Evolutionary conservation across 2,329 filamentous ascomycete genomes (phyloP), one percentile per base, ranked within the genome.

Genomic region (Fusarium sp.): DNA sequence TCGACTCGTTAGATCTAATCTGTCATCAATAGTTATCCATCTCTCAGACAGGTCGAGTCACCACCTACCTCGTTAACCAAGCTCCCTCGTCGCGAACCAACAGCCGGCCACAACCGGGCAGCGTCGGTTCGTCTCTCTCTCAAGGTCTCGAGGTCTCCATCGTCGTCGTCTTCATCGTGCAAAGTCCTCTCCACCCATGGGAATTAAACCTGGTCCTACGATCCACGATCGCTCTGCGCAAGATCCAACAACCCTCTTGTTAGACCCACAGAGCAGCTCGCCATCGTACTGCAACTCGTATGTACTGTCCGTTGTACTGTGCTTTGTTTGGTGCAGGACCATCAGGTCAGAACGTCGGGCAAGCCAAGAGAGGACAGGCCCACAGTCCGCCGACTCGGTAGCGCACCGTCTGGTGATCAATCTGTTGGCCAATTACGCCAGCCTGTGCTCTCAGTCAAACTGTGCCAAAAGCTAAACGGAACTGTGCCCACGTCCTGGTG

Each of bases 201-300:
- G 62, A 60, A 71, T 66, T 69, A 70, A 64, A 60, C 72, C 65
- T 69, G 68, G 68, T 72, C 46, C 52, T 44, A 70, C 66, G 70
- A 74, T 75, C 70, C 70, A 72, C 72, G 72, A 74, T 74, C 72
- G 70, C 52, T 68, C 56, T 69, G 58, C 37, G 50, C 68, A 57
- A 70, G 66, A 71, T 67, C 56, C 70, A 68, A 68, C 65, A 63
- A 61, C 65, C 61, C 58, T 59, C 51, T 44, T 54, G 10, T 27
- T 53, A 23, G 69, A 58, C 48, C 69, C 69, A 62, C 69, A 44
- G 48, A 39, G 62, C 43, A 44, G 48, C 51, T 37, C 31, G 53
- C 50, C 57, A 43, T 39, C 52, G 36, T 46, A 34, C 62, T 70
- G 65, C 61, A 18, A 7, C 41, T 47, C 41, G 57, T 39, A 56